Evolutionary conservation across 1,284 basidiomycete species (phyloP), one percentile per base, ranked within the genome.

Genomic region (Tilletia walkeri): DNA sequence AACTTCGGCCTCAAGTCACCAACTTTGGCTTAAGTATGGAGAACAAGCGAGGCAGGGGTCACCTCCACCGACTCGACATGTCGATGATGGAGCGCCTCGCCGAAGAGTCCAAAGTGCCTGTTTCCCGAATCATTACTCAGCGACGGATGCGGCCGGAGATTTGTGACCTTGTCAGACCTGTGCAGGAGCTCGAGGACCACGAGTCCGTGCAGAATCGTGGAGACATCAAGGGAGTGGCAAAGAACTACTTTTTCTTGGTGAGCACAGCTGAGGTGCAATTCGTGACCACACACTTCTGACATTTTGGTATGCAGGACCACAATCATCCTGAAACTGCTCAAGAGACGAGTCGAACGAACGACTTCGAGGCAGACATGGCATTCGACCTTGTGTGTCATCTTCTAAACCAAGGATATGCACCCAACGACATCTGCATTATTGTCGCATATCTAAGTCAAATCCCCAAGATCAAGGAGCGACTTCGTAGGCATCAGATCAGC

Each of bases 391-490:
- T 91, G 1, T 78, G 90, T 2, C 89, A 92, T 78, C 85, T 92
- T 10, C 80, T 91, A 16, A 86, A 87, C 84, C 89, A 80, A 69
- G 86, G 54, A 14, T 89, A 0, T 85, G 86, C 86, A 9, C 87
- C 88, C 47, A 90, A 90, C 1, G 89, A 91, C 73, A 90, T 92
- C 48, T 90, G 89, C 7, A 89, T 92, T 7, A 83, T 92, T 10
- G 90, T 89, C 75, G 90, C 90, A 0, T 92, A 92, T 77, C 87
- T 91, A 3, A 90, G 91, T 0, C 91, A 92, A 76, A 85, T 92
- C 1, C 86, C 87, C 2, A 86, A 86, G 45, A 85, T 91, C 12
- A 84, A 88, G 41, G 86, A 88, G 68, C 87, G 86, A 0, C 82
- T 90, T 7, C 74, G 80, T 24, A 76, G 84, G 48, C 72, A 88